Percentiles rank a stretch among this genome's conserved stretches.
These are phyloP conservation scores for Phycomyces blakesleeanus DNA, from an alignment of 192 early-diverging fungal species.

Conservation along the genomic window DNA sequence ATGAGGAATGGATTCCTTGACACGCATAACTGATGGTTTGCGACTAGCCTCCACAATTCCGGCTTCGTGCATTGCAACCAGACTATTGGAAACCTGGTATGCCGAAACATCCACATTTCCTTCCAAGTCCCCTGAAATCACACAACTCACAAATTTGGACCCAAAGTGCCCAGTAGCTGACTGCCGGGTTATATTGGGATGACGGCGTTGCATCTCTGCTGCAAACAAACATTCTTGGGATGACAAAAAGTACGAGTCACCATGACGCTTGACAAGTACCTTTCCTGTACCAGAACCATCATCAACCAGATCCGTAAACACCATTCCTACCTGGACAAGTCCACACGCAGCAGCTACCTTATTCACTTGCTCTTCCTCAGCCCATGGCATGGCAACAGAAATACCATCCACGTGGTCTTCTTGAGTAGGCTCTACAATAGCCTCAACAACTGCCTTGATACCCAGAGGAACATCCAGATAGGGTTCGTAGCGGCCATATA, in stretches of 20 bases:
- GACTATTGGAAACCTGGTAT: constrained; percentile 91
- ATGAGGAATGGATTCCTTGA: constrained; percentile 61
- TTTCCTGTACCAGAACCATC: constrained; percentile 73
- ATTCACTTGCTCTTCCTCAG: constrained; percentile 57
- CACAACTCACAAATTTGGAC: constrained; percentile 92
- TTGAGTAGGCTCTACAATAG: constrained; percentile 93
- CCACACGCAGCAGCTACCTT: constrained; percentile 65
- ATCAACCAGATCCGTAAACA: constrained; percentile 90
- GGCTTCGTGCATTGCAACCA: constrained; percentile 87
- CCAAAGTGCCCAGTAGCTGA: constrained; percentile 77
- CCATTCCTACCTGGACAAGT: constrained; percentile 76
- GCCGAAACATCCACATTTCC: constrained; percentile 80
- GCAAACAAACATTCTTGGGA: constrained; percentile 85
- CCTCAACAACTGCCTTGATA: constrained; percentile 92
- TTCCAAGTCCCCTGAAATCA: constrained; percentile 87
- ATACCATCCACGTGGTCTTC: constrained; percentile 71
- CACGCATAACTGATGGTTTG: constrained; percentile 82
- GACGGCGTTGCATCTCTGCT: constrained; percentile 75
- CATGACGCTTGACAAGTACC: constrained; percentile 86
- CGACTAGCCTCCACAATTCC: constrained; percentile 87
- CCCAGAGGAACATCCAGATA: constrained; percentile 91
- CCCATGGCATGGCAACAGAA: constrained; percentile 52
- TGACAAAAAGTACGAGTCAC: constrained; percentile 89
- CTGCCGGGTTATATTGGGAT: constrained; percentile 71
- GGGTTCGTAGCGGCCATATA: constrained; percentile 89